Percentiles rank a stretch among this genome's conserved stretches.
Evolutionary conservation across 495 filamentous ascomycete genomes (phyloP).

Genomic region (Monascus purpureus): DNA sequence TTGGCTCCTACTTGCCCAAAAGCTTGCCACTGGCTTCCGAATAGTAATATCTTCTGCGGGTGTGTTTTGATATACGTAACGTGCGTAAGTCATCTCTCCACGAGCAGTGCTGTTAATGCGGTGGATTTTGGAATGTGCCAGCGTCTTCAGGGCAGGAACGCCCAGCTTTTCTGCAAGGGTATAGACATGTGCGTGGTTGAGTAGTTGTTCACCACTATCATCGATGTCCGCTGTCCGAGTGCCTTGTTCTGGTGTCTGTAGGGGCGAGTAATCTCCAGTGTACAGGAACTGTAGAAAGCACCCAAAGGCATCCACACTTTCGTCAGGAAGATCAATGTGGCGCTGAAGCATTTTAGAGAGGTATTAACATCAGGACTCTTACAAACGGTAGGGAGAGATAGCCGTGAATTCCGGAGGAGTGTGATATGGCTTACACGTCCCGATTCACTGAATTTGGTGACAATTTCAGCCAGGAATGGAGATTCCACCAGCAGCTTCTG

Average conservation of each 20-base stretch:
- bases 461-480: conserved; percentile 55
- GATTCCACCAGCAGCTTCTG: conserved; percentile 61
- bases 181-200: conserved; percentile 79
- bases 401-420: neutral
- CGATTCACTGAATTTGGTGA: conserved; percentile 38
- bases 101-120: conserved; percentile 69
- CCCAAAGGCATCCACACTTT: conserved; percentile 68
- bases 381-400: neutral
- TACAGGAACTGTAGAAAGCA: conserved; percentile 90
- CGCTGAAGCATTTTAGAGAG: conserved; percentile 22
- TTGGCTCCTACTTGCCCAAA: conserved; percentile 76
- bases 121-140: conserved; percentile 82
- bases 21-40: conserved; percentile 71
- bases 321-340: conserved; percentile 51
- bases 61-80: conserved; percentile 78
- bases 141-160: conserved; percentile 54
- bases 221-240: conserved; percentile 51
- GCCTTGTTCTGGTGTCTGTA: conserved; percentile 34
- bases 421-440: neutral
- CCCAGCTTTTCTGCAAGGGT: conserved; percentile 73
- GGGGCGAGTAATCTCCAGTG: conserved; percentile 77
- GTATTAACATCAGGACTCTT: neutral
- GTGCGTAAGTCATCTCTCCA: conserved; percentile 80
- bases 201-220: conserved; percentile 57
- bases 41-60: conserved; percentile 52